Evolutionary conservation across 306 rosid genomes (phyloP).

Genomic region (Rosa lucieae): DNA sequence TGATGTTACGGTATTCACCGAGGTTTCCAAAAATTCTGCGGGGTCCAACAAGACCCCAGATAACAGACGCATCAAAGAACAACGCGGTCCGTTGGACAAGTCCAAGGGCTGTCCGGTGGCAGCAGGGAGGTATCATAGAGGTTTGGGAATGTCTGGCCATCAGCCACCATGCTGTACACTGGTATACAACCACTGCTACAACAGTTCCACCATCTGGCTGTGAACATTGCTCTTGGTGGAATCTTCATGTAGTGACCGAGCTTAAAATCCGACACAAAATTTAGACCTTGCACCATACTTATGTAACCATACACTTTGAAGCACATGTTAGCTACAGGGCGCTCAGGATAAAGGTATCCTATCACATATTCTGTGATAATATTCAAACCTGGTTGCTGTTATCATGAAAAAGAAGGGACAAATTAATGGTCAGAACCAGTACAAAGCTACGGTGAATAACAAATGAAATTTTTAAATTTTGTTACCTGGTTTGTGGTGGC

Average conservation of each 20-base stretch:
- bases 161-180: constrained; percentile 77
- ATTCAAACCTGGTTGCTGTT: too few species aligned
- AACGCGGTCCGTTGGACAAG: constrained; percentile 75
- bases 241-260: constrained; percentile 97
- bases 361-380: constrained; percentile 45
- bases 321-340: constrained; percentile 91
- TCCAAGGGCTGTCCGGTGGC: constrained; percentile 71
- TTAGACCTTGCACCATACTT: constrained; percentile 78
- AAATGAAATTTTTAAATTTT: not conserved
- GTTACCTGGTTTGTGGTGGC: constrained; percentile 89
- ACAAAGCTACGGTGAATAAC: not conserved
- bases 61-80: constrained; percentile 77
- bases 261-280: constrained; percentile 69
- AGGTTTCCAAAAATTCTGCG: constrained; percentile 81
- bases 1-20: constrained; percentile 61
- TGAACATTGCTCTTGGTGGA: constrained; percentile 90
- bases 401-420: too few species aligned
- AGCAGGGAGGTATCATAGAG: constrained; percentile 57
- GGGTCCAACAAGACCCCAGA: constrained; percentile 90
- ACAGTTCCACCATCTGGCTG: constrained; percentile 89
- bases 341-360: constrained; percentile 82
- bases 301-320: constrained; percentile 94
- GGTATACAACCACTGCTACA: constrained; percentile 55
- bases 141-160: constrained; percentile 58
- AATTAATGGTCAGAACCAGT: too few species aligned